Percentiles rank a stretch among this genome's conserved stretches.
phyloP scores from a whole-genome alignment of 768 basidiomycete genomes.

The Boletus eberwhitei region DNA sequence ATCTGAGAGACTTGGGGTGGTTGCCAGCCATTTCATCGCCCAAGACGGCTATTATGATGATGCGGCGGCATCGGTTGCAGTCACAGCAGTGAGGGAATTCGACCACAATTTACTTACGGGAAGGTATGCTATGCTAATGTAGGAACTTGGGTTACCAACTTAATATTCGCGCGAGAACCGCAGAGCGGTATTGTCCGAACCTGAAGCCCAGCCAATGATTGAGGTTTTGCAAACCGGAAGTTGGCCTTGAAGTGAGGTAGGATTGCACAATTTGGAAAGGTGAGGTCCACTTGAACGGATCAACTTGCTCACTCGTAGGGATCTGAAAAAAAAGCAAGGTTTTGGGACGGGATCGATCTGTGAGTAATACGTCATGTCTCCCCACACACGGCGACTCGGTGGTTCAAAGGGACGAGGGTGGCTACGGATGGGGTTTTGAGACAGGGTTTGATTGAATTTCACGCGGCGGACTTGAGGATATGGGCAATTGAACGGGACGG shows the following conservation, averaged over 20 bases:
- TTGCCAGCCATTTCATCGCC: constrained; percentile 1
- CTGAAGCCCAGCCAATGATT: constrained; percentile 1
- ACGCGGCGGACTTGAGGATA: constrained; percentile 18
- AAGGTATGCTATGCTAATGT: constrained; percentile 14
- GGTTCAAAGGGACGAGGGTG: constrained; percentile 6
- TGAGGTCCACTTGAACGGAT: constrained; percentile 8
- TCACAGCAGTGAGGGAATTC: constrained; percentile 14
- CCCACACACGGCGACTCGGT: constrained; percentile 20
- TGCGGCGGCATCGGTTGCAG: constrained; percentile 14
- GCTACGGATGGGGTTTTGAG: constrained; percentile 3
- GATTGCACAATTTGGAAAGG: constrained; percentile 8
- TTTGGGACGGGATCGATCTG: constrained; percentile 10
- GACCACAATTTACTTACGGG: constrained; percentile 16
- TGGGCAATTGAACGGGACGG: constrained; percentile 10
- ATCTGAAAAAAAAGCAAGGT: constrained; percentile 5
- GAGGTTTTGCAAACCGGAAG: constrained; percentile 15
- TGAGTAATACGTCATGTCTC: constrained; percentile 22
- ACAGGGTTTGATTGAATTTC: constrained; percentile 18
- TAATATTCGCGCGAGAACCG: constrained; percentile 14
- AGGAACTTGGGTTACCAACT: constrained; percentile 15
- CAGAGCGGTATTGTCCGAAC: constrained; percentile 14
- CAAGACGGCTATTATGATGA: constrained; percentile 12
- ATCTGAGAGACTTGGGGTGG: constrained; percentile 16
- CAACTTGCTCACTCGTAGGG: constrained; percentile 3
- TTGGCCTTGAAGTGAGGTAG: constrained; percentile 3